Evolutionary conservation across 2,329 filamentous ascomycete species (phyloP).

Genomic region (Aspergillus transmontanensis): DNA sequence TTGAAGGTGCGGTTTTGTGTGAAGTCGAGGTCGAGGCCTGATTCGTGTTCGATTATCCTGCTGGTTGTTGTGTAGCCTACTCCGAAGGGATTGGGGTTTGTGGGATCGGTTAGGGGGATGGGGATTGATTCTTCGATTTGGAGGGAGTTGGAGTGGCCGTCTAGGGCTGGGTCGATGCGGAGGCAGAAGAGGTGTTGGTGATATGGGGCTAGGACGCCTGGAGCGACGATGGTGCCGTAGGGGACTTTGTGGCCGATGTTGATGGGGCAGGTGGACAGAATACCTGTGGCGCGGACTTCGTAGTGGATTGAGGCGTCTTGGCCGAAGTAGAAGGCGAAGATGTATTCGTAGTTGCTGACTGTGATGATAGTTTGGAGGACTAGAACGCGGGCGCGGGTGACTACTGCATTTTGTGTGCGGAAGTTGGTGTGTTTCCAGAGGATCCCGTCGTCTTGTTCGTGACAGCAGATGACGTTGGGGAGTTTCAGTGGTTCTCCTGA

Average conservation of each 20-base stretch:
- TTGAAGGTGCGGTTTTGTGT: conserved; percentile 54
- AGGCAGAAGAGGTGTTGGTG: conserved; percentile 50
- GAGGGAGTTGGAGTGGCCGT: conserved; percentile 48
- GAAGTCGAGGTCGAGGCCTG: conserved; percentile 46
- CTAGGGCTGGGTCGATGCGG: conserved; percentile 48
- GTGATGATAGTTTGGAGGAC: conserved; percentile 46
- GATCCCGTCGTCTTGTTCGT: conserved; percentile 44
- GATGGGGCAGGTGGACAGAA: conserved; percentile 45
- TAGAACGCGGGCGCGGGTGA: conserved; percentile 37
- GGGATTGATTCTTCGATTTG: conserved; percentile 58
- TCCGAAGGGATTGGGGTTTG: conserved; percentile 51
- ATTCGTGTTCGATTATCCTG: conserved; percentile 46
- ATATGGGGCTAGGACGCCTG: conserved; percentile 46
- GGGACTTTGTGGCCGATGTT: conserved; percentile 34
- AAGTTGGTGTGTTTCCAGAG: conserved; percentile 46
- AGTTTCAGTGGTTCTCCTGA: conserved; percentile 40
- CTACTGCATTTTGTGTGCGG: conserved; percentile 37
- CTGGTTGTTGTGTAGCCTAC: conserved; percentile 51
- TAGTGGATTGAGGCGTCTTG: conserved; percentile 46
- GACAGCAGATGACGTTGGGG: conserved; percentile 48
- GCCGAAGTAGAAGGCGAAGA: conserved; percentile 47
- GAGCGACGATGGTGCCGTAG: conserved; percentile 44
- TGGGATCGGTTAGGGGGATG: conserved; percentile 52
- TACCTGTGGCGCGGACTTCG: conserved; percentile 51
- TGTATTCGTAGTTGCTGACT: conserved; percentile 49